Percentiles rank a stretch among this genome's conserved stretches.
Conservation (phyloP, 2,329 filamentous ascomycete species). For the Neurospora sp. region DNA sequence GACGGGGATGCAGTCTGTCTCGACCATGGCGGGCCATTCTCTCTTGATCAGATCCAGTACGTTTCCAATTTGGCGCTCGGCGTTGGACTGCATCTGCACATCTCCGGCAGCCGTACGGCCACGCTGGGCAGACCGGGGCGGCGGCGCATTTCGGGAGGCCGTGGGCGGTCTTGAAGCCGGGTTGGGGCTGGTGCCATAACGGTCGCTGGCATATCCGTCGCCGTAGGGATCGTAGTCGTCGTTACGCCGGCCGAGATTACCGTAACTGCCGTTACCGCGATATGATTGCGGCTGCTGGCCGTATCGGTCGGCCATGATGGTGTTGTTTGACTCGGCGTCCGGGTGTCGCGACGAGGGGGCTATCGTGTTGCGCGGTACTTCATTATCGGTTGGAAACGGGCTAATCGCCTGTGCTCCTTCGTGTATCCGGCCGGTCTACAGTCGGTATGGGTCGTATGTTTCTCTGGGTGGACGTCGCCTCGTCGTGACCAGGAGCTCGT, state of each 20-base stretch:
- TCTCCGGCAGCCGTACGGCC: constrained; percentile 2
- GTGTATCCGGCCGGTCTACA: background rate
- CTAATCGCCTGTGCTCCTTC: background rate
- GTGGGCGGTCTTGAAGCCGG: constrained; percentile 17
- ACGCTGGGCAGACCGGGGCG: constrained; percentile 24
- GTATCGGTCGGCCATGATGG: constrained; percentile 42
- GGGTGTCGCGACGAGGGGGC: constrained; percentile 5
- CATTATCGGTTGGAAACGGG: constrained; percentile 7
- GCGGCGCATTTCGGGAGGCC: constrained; percentile 18
- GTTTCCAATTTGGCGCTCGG: constrained; percentile 46
- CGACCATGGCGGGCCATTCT: constrained; percentile 88
- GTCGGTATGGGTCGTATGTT: background rate
- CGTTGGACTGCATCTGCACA: constrained; percentile 26
- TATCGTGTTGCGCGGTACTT: constrained; percentile 14
- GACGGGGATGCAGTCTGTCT: constrained; percentile 80
- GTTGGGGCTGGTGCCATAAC: constrained; percentile 22
- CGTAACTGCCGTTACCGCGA: constrained; percentile 33
- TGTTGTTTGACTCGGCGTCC: constrained; percentile 1
- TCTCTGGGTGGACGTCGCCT: background rate
- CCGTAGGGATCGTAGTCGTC: constrained; percentile 43
- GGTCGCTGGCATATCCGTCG: constrained; percentile 34
- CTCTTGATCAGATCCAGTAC: constrained; percentile 74
- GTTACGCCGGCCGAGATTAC: constrained; percentile 29
- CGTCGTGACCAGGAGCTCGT: background rate
- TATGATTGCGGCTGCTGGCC: constrained; percentile 27